A percentile compares a stretch with the other conserved stretches of the same genome.
These are phyloP conservation scores for Venturia oleaginea DNA, from an alignment of 2,329 filamentous ascomycete genomes.

Conservation along the genomic window DNA sequence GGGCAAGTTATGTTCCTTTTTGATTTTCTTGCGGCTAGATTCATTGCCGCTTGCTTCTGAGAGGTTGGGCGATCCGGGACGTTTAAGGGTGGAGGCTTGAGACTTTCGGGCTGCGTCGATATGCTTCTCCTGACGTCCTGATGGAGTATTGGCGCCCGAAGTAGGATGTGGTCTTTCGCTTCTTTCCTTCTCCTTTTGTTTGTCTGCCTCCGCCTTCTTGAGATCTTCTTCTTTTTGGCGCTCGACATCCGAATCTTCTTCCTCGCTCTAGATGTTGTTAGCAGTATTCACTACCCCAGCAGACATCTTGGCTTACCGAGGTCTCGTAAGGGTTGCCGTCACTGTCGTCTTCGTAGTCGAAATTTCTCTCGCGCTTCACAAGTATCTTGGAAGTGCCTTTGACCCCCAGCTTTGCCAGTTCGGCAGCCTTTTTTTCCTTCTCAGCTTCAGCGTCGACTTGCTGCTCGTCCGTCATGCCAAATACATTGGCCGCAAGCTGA, in stretches of 20 bases:
- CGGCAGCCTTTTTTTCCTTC: constrained; percentile 57
- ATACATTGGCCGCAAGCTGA: constrained; percentile 80
- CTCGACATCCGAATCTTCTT: constrained; percentile 58
- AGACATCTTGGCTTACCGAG: constrained; percentile 8
- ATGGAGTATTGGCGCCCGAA: constrained; percentile 60
- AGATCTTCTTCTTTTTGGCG: constrained; percentile 43
- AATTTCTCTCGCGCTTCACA: constrained; percentile 75
- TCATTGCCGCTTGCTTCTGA: constrained; percentile 92
- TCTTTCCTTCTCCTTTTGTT: constrained; percentile 35
- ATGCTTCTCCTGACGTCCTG: constrained; percentile 46
- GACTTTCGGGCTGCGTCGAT: constrained; percentile 42
- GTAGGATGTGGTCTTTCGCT: constrained; percentile 37
- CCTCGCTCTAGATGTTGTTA: constrained; percentile 38
- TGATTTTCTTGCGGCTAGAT: constrained; percentile 65
- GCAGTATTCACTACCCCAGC: constrained; percentile 18
- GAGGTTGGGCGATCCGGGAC: constrained; percentile 73
- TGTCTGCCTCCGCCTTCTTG: constrained; percentile 40
- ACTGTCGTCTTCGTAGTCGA: constrained; percentile 70
- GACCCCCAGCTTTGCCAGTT: constrained; percentile 60
- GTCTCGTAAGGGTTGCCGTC: constrained; percentile 38
- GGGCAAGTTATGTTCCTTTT: constrained; percentile 37
- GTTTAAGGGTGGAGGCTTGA: constrained; percentile 51
- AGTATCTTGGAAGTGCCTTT: constrained; percentile 74
- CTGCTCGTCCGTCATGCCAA: constrained; percentile 50
- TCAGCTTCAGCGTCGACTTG: constrained; percentile 57